These are phyloP conservation scores for Alnus glutinosa DNA, from an alignment of 306 rosid genomes.

Conservation along the genomic window DNA sequence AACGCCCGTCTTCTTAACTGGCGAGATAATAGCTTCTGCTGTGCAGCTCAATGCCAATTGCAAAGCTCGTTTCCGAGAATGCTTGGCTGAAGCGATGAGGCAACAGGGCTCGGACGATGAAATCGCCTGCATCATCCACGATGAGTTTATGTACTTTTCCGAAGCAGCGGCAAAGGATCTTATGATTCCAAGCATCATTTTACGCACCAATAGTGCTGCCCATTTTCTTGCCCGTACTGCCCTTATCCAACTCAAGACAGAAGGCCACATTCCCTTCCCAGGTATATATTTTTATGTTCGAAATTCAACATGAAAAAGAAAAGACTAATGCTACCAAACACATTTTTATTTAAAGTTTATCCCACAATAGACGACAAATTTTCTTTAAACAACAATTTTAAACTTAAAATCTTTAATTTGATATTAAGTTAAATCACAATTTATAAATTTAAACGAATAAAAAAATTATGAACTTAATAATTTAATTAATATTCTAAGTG, in stretches of 20 bases:
- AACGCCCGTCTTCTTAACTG: slow-evolving; percentile 28
- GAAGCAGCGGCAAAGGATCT: slow-evolving; percentile 32
- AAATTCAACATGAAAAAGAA: too few relatives aligned
- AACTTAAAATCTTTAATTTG: too few relatives aligned
- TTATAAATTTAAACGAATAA: too few relatives aligned
- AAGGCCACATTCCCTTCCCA: slow-evolving; percentile 35
- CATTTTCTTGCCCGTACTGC: slow-evolving; percentile 29
- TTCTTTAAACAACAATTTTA: too few relatives aligned
- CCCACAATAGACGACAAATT: too few relatives aligned
- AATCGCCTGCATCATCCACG: slow-evolving; percentile 40
- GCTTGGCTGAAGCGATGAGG: slow-evolving; percentile 8
- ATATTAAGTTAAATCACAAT: too few relatives aligned
- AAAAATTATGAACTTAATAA: too few relatives aligned
- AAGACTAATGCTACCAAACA: too few relatives aligned
- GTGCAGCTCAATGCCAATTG: slow-evolving; percentile 24
- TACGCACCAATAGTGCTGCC: slow-evolving; percentile 38
- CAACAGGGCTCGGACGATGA: slow-evolving; percentile 19
- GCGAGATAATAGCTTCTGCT: not conserved
- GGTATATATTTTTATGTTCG: slow-evolving; percentile 13
- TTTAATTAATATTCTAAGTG: too few relatives aligned
- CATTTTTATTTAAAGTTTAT: too few relatives aligned
- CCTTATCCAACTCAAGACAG: slow-evolving; percentile 14
- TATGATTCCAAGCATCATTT: slow-evolving; percentile 31
- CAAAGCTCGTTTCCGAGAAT: slow-evolving; percentile 26
- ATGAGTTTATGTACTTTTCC: slow-evolving; percentile 29